Base-by-base conservation (phyloP, 345 rosid genomes). In the Salix exigua region DNA sequence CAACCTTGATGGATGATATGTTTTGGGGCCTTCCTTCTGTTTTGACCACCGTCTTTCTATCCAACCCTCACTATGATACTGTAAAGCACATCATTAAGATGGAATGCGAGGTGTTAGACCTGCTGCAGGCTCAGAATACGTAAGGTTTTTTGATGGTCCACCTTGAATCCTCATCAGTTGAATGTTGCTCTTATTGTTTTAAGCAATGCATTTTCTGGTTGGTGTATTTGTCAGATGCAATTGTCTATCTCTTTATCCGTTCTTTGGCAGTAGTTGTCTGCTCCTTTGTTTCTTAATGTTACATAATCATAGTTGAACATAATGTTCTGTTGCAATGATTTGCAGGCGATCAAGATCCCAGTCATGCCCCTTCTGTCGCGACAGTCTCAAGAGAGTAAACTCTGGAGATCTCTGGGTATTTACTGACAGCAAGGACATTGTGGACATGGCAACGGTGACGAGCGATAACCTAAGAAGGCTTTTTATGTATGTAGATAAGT, bases 301-400 rank as follows among this genome's bases (percentile, higher is more conserved):
- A 10, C n/a, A 28, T 28, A 2, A n/a, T 7, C 19, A 25, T 30
- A 16, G 44, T 4, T 7, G 71, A 38, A 25, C 19, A 68, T 23
- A 25, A 25, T 38, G 30, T n/a, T 68, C 30, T n/a, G 31, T 14
- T 68, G 50, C 7, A 0, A 67, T 38, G 28, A 30, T 38, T 69
- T 51, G 40, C 63, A 71, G 71, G 80, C 19, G 75, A 66, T 31
- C 80, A 71, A 63, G 75, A 50, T 77, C 80, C 23, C 80, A 71
- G 66, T 64, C 75, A 35, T 77, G 75, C 53, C 75, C 71, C 7
- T 77, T 77, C 40, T 77, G 75, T 9, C 80, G 74, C 0, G 80
- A 77, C 71, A 71, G 75, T 71, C 75, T 77, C 4, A 71, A 71
- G 42, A 71, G 71, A 35, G 80, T 71, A 35, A 71, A 77, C 51